These are phyloP conservation scores for Pythium dissimile DNA, from an alignment of 352 stramenopile species.

Conservation along the genomic window DNA sequence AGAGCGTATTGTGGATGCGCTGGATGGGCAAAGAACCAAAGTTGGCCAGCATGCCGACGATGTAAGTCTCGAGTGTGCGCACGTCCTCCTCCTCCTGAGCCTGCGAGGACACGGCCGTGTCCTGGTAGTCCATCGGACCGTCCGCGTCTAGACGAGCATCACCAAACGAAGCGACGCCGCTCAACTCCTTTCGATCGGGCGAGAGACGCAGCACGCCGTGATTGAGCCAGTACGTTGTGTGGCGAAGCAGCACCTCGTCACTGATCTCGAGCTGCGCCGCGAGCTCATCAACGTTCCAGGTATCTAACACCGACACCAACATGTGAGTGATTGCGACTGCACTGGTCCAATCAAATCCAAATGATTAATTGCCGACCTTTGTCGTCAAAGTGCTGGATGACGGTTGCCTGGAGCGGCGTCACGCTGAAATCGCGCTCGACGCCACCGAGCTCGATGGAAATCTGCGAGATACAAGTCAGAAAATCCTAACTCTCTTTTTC, in stretches of 20 bases:
- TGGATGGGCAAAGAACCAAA: constrained; percentile 90
- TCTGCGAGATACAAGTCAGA: constrained; percentile 15
- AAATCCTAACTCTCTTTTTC: background rate
- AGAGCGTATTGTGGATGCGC: constrained; percentile 95
- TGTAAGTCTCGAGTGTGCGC: constrained; percentile 92
- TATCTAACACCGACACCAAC: constrained; percentile 21
- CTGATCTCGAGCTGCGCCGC: constrained; percentile 57
- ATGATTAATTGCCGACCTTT: constrained; percentile 56
- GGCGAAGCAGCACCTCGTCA: constrained; percentile 52
- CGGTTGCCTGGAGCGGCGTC: constrained; percentile 91
- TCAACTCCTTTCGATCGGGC: constrained; percentile 37
- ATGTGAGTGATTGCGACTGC: too few relatives aligned
- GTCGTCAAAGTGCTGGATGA: constrained; percentile 95
- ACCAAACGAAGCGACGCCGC: constrained; percentile 40
- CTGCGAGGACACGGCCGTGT: constrained; percentile 87
- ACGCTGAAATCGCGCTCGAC: constrained; percentile 86
- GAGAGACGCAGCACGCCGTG: constrained; percentile 56
- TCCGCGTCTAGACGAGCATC: constrained; percentile 38
- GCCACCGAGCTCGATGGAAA: constrained; percentile 88
- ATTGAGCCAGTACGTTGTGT: constrained; percentile 70
- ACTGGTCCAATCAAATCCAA: too few relatives aligned
- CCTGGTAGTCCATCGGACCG: constrained; percentile 40
- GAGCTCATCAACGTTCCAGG: constrained; percentile 60
- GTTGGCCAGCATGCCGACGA: constrained; percentile 95
- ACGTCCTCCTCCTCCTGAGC: constrained; percentile 92